Evolutionary conservation across 2,329 filamentous ascomycete species (phyloP).

Genomic region (Leptographium flavum): DNA sequence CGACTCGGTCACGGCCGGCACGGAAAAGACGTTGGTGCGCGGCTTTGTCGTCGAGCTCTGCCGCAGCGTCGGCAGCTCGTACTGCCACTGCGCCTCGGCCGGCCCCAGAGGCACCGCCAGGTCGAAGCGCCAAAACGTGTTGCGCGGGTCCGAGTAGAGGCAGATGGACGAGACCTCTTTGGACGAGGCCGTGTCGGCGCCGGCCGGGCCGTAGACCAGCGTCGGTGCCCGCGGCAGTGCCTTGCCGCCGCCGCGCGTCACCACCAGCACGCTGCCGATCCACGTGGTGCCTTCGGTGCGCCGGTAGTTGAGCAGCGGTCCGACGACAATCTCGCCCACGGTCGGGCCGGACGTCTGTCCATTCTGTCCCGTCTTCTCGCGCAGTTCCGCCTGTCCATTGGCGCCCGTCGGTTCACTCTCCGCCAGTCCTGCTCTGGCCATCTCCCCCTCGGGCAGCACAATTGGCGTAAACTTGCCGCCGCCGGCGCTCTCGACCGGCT

Average conservation of each 20-base stretch:
- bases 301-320: conserved; percentile 65
- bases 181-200: conserved; percentile 15
- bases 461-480: conserved; percentile 6
- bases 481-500: conserved; percentile 16
- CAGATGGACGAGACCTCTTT: conserved; percentile 34
- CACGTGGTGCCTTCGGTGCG: conserved; percentile 56
- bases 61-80: conserved; percentile 53
- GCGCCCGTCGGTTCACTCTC: no score
- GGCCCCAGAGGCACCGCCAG: conserved; percentile 61
- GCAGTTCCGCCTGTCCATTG: no score
- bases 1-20: conserved; percentile 67
- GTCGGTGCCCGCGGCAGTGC: conserved; percentile 43
- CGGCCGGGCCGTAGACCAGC: conserved; percentile 33
- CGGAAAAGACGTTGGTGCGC: conserved; percentile 59
- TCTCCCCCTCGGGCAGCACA: conserved; percentile 1
- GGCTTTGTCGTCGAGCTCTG: conserved; percentile 36
- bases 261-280: conserved; percentile 76
- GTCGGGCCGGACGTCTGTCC: conserved; percentile 6
- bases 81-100: conserved; percentile 63
- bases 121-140: conserved; percentile 92
- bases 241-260: conserved; percentile 57
- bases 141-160: conserved; percentile 49
- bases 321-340: conserved; percentile 44
- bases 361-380: background rate
- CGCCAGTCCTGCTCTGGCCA: background rate